Evolutionary conservation across 2,329 filamentous ascomycete species (phyloP), one percentile per base, ranked within the genome.

Genomic region (Clonostachys solani): DNA sequence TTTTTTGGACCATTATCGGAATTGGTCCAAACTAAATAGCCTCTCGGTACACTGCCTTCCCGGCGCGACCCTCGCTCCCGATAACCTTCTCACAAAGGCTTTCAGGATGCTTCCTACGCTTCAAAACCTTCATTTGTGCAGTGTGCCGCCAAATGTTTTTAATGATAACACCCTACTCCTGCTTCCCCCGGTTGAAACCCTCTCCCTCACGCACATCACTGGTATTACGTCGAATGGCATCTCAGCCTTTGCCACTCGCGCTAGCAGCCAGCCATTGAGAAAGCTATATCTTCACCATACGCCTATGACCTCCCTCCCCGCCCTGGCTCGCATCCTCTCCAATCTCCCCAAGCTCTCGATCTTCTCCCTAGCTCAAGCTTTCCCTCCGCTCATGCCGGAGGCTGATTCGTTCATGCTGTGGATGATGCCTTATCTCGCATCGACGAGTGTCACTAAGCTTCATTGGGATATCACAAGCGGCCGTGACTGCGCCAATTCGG

Each of bases 391-490:
- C n/a, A 75, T 84, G 55, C 72, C 81, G 1, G 65, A 72, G 13
- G 75, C 75, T 46, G 76, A 77, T 50, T 72, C 74, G 33, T 76
- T 77, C 47, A 53, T 59, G 6, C 74, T 85, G 47, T 82, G 78
- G 69, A 75, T 85, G 52, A 83, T 83, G 63, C 83, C 82, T 0
- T 85, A 84, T 54, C 69, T 86, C 9, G 80, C 80, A 0, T 84
- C 78, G 0, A 48, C 57, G 1, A 78, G 73, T 9, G 60, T 86
- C 6, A 63, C 64, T 19, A 72, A 66, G 44, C 67, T 86, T 5
- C 82, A 86, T 62, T 86, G 83, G 83, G 82, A 86, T 55, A 76
- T 89, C 23, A 77, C 80, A 29, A 68, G 74, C 38, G 68, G 73
- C 35, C 68, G 71, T 12, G 61, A 68, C 16, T 60, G 64, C 18